Base-by-base conservation (phyloP, 352 stramenopile species). In the Blastocystis sp. region DNA sequence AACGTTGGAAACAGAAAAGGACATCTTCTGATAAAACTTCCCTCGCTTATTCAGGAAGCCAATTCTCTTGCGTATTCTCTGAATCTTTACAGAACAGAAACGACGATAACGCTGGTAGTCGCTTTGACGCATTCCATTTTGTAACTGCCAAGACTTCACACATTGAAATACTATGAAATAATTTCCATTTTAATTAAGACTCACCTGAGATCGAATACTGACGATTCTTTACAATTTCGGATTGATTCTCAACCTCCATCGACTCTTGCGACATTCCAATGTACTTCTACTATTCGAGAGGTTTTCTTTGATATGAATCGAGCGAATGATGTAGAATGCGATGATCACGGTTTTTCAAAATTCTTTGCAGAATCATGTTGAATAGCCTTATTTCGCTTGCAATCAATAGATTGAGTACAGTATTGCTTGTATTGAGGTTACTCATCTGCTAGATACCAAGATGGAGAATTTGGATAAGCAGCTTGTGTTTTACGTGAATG, bases 111-210 rank as follows among this genome's bases (percentile, higher is more conserved):
- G 52, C 32, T 69, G 35, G 49, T 69, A 83, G 32, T 83, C 71
- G 27, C 46, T 69, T 69, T 83, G 71, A 52, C 57, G 52, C 57
- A 83, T 69, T 83, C 71, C 71, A 69, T 83, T 83, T 83, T 83
- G 71, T 59, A 52, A 21, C 37, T 83, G 71, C 57, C 52, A 83
- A n/a, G 57, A 69, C 29, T 59, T 27, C 9, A 83, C 35, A 16
- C 27, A 37, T 27, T 83, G 57, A 69, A 83, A 83, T 29, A 83
- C 57, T 83, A 69, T 1, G 52, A 24, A 59, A 71, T 63, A 6
- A 42, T 4, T 24, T n/a, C 9, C n/a, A 11, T 14, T 27, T n/a
- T 42, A 4, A 16, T 24, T 27, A 21, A 27, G 21, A n/a, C 52
- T 32, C 37, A 69, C 71, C 66, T n/a, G 71, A n/a, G 12, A 65